These are phyloP conservation scores for Porodaedalea pini DNA, from an alignment of 1,284 basidiomycete species.

Conservation along the genomic window DNA sequence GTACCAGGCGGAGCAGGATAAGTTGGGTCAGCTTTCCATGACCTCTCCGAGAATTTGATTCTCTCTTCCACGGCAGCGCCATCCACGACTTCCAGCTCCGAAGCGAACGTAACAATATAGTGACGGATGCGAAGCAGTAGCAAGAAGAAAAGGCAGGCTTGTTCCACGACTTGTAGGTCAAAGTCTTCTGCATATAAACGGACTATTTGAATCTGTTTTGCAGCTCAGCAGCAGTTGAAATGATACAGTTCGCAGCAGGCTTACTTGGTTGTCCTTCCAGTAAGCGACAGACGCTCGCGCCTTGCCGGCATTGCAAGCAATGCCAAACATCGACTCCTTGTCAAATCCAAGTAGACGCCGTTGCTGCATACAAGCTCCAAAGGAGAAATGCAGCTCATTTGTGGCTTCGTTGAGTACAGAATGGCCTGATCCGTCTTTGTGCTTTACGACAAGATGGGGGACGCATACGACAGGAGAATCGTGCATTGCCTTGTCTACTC, in stretches of 20 bases:
- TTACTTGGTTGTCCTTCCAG: conserved; percentile 11
- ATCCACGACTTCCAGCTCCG: not conserved
- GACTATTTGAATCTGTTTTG: conserved; percentile 9
- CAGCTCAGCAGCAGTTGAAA: not conserved
- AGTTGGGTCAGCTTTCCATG: conserved; percentile 7
- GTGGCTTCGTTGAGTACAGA: not conserved
- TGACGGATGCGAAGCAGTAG: conserved; percentile 5
- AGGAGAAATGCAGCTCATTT: conserved; percentile 5
- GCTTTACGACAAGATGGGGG: conserved; percentile 3
- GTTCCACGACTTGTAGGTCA: conserved; percentile 1
- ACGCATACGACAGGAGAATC: not conserved
- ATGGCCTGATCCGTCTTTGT: not conserved
- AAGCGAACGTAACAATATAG: not conserved
- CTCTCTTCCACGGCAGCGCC: not conserved
- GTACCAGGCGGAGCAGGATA: conserved; percentile 1
- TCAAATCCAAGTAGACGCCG: conserved; percentile 2
- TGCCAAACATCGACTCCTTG: conserved; percentile 7
- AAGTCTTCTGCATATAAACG: conserved; percentile 3
- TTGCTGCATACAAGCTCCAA: conserved; percentile 7
- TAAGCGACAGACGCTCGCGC: not conserved
- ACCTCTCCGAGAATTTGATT: not conserved
- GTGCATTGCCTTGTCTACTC: not conserved
- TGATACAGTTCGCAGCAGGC: not conserved
- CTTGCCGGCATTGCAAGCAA: conserved; percentile 4
- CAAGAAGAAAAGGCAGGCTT: conserved; percentile 9